A percentile compares a stretch with the other conserved stretches of the same genome.
Evolutionary conservation across 106 monocot genomes (phyloP).

Genomic region (Acorus calamus): DNA sequence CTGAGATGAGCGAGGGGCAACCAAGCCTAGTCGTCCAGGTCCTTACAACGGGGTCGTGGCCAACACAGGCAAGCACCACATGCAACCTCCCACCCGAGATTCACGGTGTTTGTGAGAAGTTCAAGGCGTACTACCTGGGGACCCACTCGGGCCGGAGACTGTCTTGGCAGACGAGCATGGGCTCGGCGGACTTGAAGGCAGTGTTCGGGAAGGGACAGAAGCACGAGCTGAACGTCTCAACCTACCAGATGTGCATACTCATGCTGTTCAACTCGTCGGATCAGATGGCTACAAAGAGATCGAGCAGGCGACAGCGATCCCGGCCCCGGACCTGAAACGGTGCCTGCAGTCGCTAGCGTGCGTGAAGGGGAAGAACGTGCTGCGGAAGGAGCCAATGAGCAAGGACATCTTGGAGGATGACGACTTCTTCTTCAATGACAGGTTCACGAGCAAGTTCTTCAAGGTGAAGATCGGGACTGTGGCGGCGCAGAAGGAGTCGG

Average conservation of each 20-base stretch:
- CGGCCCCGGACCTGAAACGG: slow-evolving; percentile 46
- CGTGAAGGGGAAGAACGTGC: slow-evolving; percentile 82
- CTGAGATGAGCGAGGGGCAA: slow-evolving; percentile 32
- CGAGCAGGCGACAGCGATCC: slow-evolving; percentile 59
- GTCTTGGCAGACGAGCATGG: slow-evolving; percentile 95
- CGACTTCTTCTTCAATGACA: slow-evolving; percentile 69
- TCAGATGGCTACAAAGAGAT: slow-evolving; percentile 49
- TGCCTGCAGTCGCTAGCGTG: slow-evolving; percentile 89
- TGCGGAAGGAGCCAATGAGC: slow-evolving; percentile 67
- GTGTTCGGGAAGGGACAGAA: slow-evolving; percentile 66
- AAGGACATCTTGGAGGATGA: slow-evolving; percentile 74
- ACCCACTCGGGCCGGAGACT: slow-evolving; percentile 88
- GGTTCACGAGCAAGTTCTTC: slow-evolving; percentile 65
- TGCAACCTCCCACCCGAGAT: slow-evolving; percentile 90
- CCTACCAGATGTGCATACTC: slow-evolving; percentile 92
- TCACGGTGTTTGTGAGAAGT: slow-evolving; percentile 62
- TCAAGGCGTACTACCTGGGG: slow-evolving; percentile 68
- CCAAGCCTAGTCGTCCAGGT: slow-evolving; percentile 78
- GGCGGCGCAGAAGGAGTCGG: slow-evolving; percentile 65
- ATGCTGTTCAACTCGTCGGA: slow-evolving; percentile 90
- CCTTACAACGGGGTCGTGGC: slow-evolving; percentile 91
- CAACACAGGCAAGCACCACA: slow-evolving; percentile 51
- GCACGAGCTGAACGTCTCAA: slow-evolving; percentile 86
- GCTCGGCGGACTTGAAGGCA: slow-evolving; percentile 77
- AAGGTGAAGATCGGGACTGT: slow-evolving; percentile 85